Percentiles rank a stretch among this genome's conserved stretches.
phyloP scores from a whole-genome alignment of 2,329 filamentous ascomycete genomes.

The Aureobasidium vineae region DNA sequence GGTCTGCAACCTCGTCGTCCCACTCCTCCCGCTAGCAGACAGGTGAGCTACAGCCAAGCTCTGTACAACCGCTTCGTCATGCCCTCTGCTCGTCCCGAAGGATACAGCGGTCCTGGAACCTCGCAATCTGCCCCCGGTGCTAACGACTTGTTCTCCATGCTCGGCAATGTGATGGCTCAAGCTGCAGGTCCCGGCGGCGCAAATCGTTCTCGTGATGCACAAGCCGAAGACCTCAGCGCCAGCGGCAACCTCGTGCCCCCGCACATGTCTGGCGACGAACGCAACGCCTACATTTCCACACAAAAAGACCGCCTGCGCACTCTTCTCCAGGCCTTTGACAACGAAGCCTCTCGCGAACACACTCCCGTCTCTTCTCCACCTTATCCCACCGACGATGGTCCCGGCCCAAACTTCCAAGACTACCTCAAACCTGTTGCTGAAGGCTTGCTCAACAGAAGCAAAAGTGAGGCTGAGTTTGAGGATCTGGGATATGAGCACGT shows the following conservation, averaged over 20 bases:
- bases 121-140: conserved; percentile 32
- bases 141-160: conserved; percentile 71
- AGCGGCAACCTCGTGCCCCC: conserved; percentile 68
- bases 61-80: conserved; percentile 85
- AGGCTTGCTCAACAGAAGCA: conserved; percentile 67
- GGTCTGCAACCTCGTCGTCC: conserved; percentile 65
- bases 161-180: conserved; percentile 69
- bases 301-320: conserved; percentile 76
- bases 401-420: conserved; percentile 13
- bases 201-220: conserved; percentile 40
- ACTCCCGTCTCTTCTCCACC: conserved; percentile 21
- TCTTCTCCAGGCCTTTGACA: conserved; percentile 73
- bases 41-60: conserved; percentile 68
- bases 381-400: conserved; percentile 12
- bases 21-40: conserved; percentile 46
- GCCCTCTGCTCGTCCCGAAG: conserved; percentile 62
- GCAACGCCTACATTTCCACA: conserved; percentile 69
- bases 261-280: conserved; percentile 65
- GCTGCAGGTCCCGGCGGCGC: conserved; percentile 39
- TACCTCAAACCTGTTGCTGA: conserved; percentile 40
- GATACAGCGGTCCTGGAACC: conserved; percentile 43
- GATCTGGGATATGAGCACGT: conserved; percentile 41
- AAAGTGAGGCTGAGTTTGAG: conserved; percentile 85
- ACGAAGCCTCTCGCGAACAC: conserved; percentile 60
- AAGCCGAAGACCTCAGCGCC: conserved; percentile 53